phyloP scores from a whole-genome alignment of 345 rosid genomes.

The Adansonia digitata region DNA sequence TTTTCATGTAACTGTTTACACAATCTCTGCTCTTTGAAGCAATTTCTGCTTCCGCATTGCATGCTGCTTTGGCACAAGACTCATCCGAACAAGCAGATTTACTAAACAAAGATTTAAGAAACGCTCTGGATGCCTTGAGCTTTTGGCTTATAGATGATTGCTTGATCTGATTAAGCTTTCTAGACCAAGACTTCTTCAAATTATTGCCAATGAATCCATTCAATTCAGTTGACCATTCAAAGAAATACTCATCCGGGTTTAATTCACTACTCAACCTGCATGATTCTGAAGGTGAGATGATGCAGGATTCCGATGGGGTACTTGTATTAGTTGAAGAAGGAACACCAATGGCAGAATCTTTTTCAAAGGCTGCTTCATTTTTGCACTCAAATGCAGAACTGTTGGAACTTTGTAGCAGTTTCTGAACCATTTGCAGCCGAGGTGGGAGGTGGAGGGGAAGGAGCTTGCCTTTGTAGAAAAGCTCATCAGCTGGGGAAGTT shows the following conservation, averaged over 20 bases:
- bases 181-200: conserved; percentile 40
- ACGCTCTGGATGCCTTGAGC: conserved; percentile 62
- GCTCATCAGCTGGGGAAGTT: conserved; percentile 80
- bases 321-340: conserved; percentile 14
- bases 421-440: conserved; percentile 67
- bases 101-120: conserved; percentile 50
- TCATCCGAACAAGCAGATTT: conserved; percentile 55
- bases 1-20: conserved; percentile 28
- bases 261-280: conserved; percentile 54
- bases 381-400: neutral
- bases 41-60: conserved; percentile 24
- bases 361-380: conserved; percentile 23
- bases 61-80: conserved; percentile 30
- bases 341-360: conserved; percentile 12
- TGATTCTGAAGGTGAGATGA: conserved; percentile 47
- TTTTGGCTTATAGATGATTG: conserved; percentile 50
- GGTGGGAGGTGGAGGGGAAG: conserved; percentile 94
- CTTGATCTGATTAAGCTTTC: conserved; percentile 50
- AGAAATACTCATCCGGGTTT: conserved; percentile 45
- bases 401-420: conserved; percentile 41
- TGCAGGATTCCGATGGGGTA: conserved; percentile 33
- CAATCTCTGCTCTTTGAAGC: conserved; percentile 20
- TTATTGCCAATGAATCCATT: conserved; percentile 34
- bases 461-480: conserved; percentile 87
- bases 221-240: conserved; percentile 54